Base-by-base conservation (phyloP, 371 early-diverging fungal genomes). In the Mortierella sp. region DNA sequence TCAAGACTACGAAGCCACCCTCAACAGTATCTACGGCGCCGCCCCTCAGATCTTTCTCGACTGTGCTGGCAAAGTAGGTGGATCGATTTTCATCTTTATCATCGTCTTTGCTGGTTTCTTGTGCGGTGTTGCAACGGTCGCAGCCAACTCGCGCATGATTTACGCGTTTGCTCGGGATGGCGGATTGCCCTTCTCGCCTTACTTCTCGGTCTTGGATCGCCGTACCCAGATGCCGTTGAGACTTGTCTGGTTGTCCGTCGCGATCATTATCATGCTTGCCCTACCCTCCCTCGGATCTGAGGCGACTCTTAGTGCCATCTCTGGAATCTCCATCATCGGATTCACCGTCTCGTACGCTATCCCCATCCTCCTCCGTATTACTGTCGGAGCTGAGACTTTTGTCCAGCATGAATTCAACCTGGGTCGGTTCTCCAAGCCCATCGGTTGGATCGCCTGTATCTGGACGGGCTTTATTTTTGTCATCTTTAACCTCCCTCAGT, bases 151-250 rank as follows among this genome's bases (percentile, higher is more conserved):
- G 18, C 91, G 95, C 65, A 94, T 93, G 94, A 89, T 95, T n/a
- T 96, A 95, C 81, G 95, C 95, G 8, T 95, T 96, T 89, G 92
- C 95, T 27, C 90, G 96, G 77, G 95, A 95, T 83, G 94, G 94
- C 27, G 95, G 90, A 81, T 87, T 35, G 83, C 93, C 65, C 24
- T 88, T 72, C 63, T 87, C 87, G 1, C 71, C 68, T 3, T 43
- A n/a, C 49, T 79, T 89, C 54, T 79, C 79, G 10, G 80, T 80
- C 12, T 77, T 91, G 63, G 88, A 91, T 79, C 72, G 77, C 54
- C 60, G 76, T 80, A 80, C 81, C 35, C 88, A 46, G 87, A 91
- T 74, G 82, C 89, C 72, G 75, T 85, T 87, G 84, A 90, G 81
- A 21, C 78, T 83, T 2, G 92, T 92, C 48, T 92, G 92, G 92